Evolutionary conservation across 371 early-diverging fungal genomes (phyloP), one percentile per base, ranked within the genome.

Genomic region (Mucor racemosus): DNA sequence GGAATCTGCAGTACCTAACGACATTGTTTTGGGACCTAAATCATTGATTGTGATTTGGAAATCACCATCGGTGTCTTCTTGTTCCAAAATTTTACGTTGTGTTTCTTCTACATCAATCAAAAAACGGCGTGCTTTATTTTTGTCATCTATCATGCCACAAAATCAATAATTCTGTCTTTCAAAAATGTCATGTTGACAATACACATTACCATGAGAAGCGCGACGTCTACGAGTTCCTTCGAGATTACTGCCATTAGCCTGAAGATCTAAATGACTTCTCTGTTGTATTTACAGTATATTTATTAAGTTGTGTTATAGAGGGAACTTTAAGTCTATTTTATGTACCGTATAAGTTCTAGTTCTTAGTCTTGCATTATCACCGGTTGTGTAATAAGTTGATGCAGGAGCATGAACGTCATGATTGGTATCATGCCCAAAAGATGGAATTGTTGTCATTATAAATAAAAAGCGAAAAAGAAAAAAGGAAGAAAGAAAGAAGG

Each of bases 1-100:
- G 8, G 94, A 93, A 69, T 90, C 91, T 3, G 94, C 93, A 0
- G 98, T 95, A 17, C 94, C 94, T 33, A 98, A 84, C 4, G 87
- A 82, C 69, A 98, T 87, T 4, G 90, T 83, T 71, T 97, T 98
- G 31, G 99, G 97, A 0, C 99, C 99, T 7, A 82, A 67, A 77
- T 98, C 99, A 54, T 92, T 88, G 57, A 98, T 84, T 0, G 98
- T 98, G 69, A 98, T 96, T 74, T 97, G 97, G 68, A 85, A 92
- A 71, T 98, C 95, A 17, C 94, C 95, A 76, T 97, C 94, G 0
- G 97, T 95, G 76, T 98, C 99, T 77, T 98, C 98, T 72, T 98
- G 98, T 60, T 84, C 90, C 38, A 98, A 78, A 13, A 98, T 86
- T 35, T 78, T 74, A 59, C 90, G 86, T 58, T 92, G 87, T 2